Conservation (phyloP, 208 protist species). For the Wallacemonas rigidus region DNA sequence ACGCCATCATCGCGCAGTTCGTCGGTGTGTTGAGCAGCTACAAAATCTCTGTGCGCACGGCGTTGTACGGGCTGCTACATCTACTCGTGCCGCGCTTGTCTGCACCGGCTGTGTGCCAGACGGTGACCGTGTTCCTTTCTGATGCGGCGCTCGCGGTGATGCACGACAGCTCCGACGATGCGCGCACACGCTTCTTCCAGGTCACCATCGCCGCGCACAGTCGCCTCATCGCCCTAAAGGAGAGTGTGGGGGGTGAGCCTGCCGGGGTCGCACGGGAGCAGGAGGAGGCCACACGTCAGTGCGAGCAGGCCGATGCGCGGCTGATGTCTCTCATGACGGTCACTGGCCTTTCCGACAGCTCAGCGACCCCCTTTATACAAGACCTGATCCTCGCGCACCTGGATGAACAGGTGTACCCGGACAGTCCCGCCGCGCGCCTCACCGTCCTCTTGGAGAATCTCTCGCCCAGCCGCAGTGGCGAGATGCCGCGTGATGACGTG, state of each 20-base stretch:
- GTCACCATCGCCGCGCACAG: conserved; percentile 18
- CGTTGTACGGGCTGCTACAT: conserved; percentile 27
- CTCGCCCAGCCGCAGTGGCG: not conserved
- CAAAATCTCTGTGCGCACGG: conserved; percentile 5
- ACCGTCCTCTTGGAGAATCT: not conserved
- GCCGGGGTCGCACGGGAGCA: not conserved
- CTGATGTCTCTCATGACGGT: conserved; percentile 16
- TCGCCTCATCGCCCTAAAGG: not conserved
- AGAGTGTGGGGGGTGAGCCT: not conserved
- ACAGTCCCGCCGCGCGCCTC: conserved; percentile 1
- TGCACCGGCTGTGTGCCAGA: conserved; percentile 1
- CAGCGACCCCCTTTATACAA: conserved; percentile 30
- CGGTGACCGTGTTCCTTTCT: conserved; percentile 20
- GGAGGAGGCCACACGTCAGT: not conserved
- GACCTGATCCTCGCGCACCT: conserved; percentile 43
- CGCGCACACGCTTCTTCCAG: conserved; percentile 23
- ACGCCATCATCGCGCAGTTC: conserved; percentile 31
- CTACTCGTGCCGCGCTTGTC: conserved; percentile 17
- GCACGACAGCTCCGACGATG: conserved; percentile 16
- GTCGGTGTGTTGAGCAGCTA: conserved; percentile 18
- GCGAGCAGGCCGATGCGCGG: not conserved
- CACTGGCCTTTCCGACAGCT: conserved; percentile 30
- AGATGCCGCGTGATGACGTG: not conserved
- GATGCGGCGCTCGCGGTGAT: conserved; percentile 9
- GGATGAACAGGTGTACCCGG: conserved; percentile 24